Base-by-base conservation (phyloP, 2,329 filamentous ascomycete genomes). In the Fusarium caatingaense region DNA sequence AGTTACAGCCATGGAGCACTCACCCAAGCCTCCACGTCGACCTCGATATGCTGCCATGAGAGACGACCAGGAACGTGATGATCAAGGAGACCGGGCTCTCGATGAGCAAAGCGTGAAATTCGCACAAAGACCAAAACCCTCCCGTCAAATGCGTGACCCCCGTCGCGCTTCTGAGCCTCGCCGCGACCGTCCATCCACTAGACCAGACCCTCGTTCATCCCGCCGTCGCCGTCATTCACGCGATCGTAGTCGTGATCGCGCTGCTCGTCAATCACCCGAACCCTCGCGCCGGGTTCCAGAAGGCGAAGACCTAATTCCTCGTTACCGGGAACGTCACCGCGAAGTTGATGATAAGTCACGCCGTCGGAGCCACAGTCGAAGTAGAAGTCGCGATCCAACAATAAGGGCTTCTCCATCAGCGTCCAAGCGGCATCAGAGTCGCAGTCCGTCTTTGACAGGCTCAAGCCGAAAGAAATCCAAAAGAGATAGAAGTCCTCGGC, bases 31-130 rank as follows among this genome's bases (percentile, higher is more conserved):
- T 79, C 74, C 74, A 73, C 76, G 73, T 77, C 77, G 75, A 72
- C 75, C 73, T 76, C 76, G 75, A 77, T 71, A 81, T 82, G 79
- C 77, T 79, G 78, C 79, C 77, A 82, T 82, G 80, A 81, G 69
- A 75, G 78, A 81, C 77, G 75, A 74, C 61, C 74, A 76, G 73
- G 76, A 76, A 78, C 74, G 72, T 72, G 72, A 81, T 75, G 78
- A 80, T 54, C 72, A 78, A 71, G 74, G 78, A 77, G 78, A 81
- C 68, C 72, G 77, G 77, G 77, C 76, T 76, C 76, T 78, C 72
- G 70, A 72, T 65, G 78, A 79, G 66, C 77, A 78, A 76, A 77
- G 77, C 72, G 66, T 75, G 68, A 76, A 75, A 61, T 66, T 75
- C 60, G 76, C 76, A 48, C 76, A 78, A 64, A 74, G 76, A 70